Evolutionary conservation across 2,329 filamentous ascomycete genomes (phyloP), one percentile per base, ranked within the genome.

Genomic region (Fusarium dimerum): DNA sequence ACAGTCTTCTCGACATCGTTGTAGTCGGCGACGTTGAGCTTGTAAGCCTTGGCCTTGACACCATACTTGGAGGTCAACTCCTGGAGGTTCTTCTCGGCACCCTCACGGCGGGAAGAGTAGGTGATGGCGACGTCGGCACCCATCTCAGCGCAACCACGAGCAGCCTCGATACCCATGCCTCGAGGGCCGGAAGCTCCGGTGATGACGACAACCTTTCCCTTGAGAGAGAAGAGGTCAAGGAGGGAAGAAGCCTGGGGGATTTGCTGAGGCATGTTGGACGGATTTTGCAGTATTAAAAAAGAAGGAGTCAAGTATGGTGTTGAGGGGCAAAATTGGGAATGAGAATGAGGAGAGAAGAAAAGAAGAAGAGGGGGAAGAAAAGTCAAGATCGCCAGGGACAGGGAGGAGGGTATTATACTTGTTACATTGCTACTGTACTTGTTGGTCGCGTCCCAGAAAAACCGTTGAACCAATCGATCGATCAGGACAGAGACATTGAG

Each of bases 81-180:
- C 43, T 77, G 78, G 29, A 85, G 84, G 64, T 88, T 86, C 68
- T 86, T 83, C 40, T 83, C 74, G 30, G 86, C 85, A 42, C 86
- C 84, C 67, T 84, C 79, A 71, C 88, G 88, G 66, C 82, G 83
- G 56, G 86, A 86, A 50, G 85, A 83, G 76, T 87, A 89, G 61
- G 88, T 92, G 62, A 90, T 81, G 65, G 84, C 86, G 39, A 90
- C 75, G 62, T 88, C 79, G 56, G 86, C 87, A 43, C 87, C 87
- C 65, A 87, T 82, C 73, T 90, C 87, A 44, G 87, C 87, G 47
- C 84, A 80, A 36, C 82, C 86, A n/a, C 86, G 78, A 15, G 86
- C 87, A 9, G 88, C 84, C 54, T 85, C 81, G 29, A 88, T 81
- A 55, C 87, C 87, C 71, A 90, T 89, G 56, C 87, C 87, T 36